phyloP scores from a whole-genome alignment of 2,329 filamentous ascomycete genomes.

The Pyrenophora teres region DNA sequence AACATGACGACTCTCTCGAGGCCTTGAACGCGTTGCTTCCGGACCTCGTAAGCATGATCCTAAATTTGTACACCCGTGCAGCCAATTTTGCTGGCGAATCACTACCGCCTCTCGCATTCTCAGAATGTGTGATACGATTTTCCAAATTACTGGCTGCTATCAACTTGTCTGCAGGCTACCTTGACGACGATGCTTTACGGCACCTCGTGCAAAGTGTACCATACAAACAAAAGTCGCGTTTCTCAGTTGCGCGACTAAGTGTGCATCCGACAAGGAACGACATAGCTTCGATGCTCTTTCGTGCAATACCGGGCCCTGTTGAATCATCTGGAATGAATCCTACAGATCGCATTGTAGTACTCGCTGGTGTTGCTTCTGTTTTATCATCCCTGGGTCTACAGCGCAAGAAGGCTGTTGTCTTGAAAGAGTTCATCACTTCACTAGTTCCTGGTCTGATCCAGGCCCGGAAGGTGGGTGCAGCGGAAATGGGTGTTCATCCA shows the following conservation, averaged over 20 bases:
- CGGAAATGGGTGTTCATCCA: constrained; percentile 95
- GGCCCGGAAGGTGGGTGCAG: constrained; percentile 87
- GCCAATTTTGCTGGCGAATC: constrained; percentile 67
- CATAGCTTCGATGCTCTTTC: constrained; percentile 45
- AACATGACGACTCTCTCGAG: constrained; percentile 47
- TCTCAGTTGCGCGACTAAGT: constrained; percentile 42
- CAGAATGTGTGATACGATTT: constrained; percentile 74
- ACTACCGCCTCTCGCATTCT: constrained; percentile 71
- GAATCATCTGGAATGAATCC: constrained; percentile 66
- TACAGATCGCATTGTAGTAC: constrained; percentile 75
- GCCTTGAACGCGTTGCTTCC: constrained; percentile 65
- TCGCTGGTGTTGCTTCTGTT: constrained; percentile 87
- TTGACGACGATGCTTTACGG: constrained; percentile 63
- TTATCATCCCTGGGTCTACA: constrained; percentile 78
- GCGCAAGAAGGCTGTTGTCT: constrained; percentile 87
- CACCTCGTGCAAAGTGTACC: constrained; percentile 49
- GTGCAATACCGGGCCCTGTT: constrained; percentile 59
- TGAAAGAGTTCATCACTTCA: constrained; percentile 82
- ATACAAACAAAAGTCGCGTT: constrained; percentile 50
- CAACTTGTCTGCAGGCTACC: constrained; percentile 66
- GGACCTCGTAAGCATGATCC: constrained; percentile 74
- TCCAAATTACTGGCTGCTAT: constrained; percentile 71
- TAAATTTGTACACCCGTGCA: constrained; percentile 73
- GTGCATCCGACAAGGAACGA: constrained; percentile 45
- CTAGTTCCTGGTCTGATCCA: constrained; percentile 85